Base-by-base conservation (phyloP, 2,329 filamentous ascomycete genomes). In the Verticillium nonalfalfae region DNA sequence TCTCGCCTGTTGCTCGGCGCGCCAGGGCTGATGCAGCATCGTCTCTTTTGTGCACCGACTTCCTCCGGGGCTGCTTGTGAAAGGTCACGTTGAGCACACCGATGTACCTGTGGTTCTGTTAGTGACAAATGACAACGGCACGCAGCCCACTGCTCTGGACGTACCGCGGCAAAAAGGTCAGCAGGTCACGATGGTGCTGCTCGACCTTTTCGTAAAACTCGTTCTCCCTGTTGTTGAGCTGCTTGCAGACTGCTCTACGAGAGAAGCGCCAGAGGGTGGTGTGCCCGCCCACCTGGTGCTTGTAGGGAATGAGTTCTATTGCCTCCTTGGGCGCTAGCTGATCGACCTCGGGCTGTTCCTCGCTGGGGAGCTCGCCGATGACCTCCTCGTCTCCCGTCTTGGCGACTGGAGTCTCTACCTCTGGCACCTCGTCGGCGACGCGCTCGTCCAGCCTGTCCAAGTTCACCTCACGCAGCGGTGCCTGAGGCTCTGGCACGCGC, bases 201-300 rank as follows among this genome's bases (percentile, higher is more conserved):
- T 99, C 95, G 69, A 98, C 91, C 60, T 89, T 95, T 76, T 99
- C 95, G 75, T 99, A 99, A 73, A 99, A 99, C 76, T 97, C 92
- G 75, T 99, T 99, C 73, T 99, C 95, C 70, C 94, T 86, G 73
- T 97, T 99, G 75, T 97, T 99, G 71, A 99, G 84, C 76, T 97
- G 93, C 76, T 99, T 99, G 81, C 95, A 99, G 11, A 99, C 93
- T 61, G 95, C 95, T 69, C 93, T 86, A 67, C 92, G 88, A 18
- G 95, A 98, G 72, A 99, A 98, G 52, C 94, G 89, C 84, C 96
- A 99, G 39, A 99, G 85, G 0, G 94, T 97, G 7, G 93, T 97
- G 74, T 99, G 95, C 0, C 95, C 95, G 62, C 95, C 95, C 60
- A 99, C 95, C 76, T 99, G 95, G 76, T 99, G 95, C 67, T 92